Evolutionary conservation across 805 yeast genomes (phyloP), one percentile per base, ranked within the genome.

Genomic region (Candida pseudoglaebosa): DNA sequence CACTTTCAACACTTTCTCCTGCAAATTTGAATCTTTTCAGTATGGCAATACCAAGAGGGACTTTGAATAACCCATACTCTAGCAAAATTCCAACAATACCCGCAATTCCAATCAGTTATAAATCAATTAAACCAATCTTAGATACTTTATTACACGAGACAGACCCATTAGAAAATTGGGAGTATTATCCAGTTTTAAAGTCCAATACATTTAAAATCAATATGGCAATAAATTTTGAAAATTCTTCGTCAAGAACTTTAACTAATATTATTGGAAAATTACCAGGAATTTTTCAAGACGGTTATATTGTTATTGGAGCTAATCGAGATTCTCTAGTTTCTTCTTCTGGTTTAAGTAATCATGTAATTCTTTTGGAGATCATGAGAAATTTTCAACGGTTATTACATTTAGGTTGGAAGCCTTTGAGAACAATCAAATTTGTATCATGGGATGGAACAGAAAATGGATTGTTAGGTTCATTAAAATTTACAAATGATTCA

Each of bases 361-460:
- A 67, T 39, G 71, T 65, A 1, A 47, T 68, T 14, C 43, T 68
- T 41, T 50, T 68, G 28, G 73, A 68, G 40, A 55, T 65, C 4
- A 59, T 68, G 60, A 48, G 67, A 13, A 59, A 62, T 33, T 59
- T 59, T 36, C 56, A 58, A 15, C 48, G 53, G 36, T 52, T 68
- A 38, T 49, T 47, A 13, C 44, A 50, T 21, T 33, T 56, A 32
- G 74, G 74, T 2, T 68, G 74, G 74, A 61, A 57, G 42, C 74
- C 74, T 1, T 49, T 67, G 24, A 52, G 74, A 31, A 57, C 54
- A 9, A 61, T 68, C 28, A 56, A 61, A 37, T 66, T 68, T 47
- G 56, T 67, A 2, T 62, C 69, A 1, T 67, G 71, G 68, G 74
- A 68, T 41, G 71, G 65, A 1, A 49, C 62, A 5, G 53, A 54